Conservation (phyloP, 2,329 filamentous ascomycete species). For the Claviceps fusiformis region DNA sequence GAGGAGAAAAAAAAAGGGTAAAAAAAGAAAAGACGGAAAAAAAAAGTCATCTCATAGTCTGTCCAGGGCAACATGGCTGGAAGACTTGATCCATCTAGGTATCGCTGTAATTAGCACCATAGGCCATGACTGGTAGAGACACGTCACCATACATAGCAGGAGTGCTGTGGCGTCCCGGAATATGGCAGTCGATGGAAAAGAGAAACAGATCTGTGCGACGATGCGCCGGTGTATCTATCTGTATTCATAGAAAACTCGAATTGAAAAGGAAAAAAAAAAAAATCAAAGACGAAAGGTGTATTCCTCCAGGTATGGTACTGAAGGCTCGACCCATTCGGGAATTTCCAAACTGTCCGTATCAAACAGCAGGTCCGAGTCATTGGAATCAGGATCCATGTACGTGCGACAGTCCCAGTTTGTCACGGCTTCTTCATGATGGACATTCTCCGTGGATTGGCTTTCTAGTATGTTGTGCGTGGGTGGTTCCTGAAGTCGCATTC, state of each 20-base stretch:
- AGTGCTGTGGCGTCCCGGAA: neutral
- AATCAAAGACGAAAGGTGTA: constrained; percentile 1
- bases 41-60: neutral
- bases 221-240: neutral
- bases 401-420: constrained; percentile 5
- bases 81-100: constrained; percentile 1
- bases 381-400: constrained; percentile 5
- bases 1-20: no score
- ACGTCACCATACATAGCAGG: neutral
- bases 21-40: neutral
- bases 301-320: constrained; percentile 5
- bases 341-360: constrained; percentile 3
- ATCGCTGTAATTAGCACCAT: constrained; percentile 2
- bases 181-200: neutral
- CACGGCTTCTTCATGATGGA: constrained; percentile 6
- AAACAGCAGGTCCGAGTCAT: constrained; percentile 5
- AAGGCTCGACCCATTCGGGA: constrained; percentile 6
- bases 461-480: constrained; percentile 1
- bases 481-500: constrained; percentile 5
- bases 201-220: neutral
- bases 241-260: neutral
- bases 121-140: neutral
- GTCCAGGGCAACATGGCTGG: neutral
- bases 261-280: neutral
- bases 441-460: constrained; percentile 5